Evolutionary conservation across 495 filamentous ascomycete species (phyloP), one percentile per base, ranked within the genome.

Genomic region (Rostrohypoxylon terebratum): DNA sequence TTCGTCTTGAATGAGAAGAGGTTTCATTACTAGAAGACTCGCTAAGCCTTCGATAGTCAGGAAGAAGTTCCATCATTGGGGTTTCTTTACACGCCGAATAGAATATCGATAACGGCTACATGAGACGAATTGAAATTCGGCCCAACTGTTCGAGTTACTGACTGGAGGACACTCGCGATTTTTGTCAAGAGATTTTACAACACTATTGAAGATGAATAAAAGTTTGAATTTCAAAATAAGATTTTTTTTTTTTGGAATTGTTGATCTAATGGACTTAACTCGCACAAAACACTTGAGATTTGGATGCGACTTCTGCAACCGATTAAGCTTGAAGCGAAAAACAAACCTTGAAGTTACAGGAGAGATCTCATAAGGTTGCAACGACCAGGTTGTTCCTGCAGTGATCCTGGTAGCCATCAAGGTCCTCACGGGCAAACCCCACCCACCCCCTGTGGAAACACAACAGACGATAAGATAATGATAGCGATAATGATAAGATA

Each of bases 401-500:
- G 48, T n/a, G 16, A 45, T 16, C 42, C 42, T 13, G 16, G 20
- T 33, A 31, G 31, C 51, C 51, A 55, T 36, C 51, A 55, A 36
- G 51, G 51, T 55, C 21, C 51, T 55, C 16, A 13, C 2, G 14
- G 1, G 36, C 31, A 36, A 31, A 4, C 48, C 23, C 48, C 48
- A 57, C 5, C 18, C 4, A 21, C 40, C 2, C 28, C 28, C 3
- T 28, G 3, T 28, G 6, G 6, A 28, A 28, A 28, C 28, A 44
- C 8, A 4, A 36, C 6, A 9, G 0, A 14, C 18, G 53, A 59
- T 66, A 59, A 66, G 53, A 48, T 66, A 58, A 21, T 16, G 69
- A 66, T 72, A 72, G 13, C 58, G 69, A 68, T 72, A 72, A 47
- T 21, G 23, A 23, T 23, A 73, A 69, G 69, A 59, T 59, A 60